phyloP scores from a whole-genome alignment of 192 early-diverging fungal genomes.

The Glomus cerebriforme region DNA sequence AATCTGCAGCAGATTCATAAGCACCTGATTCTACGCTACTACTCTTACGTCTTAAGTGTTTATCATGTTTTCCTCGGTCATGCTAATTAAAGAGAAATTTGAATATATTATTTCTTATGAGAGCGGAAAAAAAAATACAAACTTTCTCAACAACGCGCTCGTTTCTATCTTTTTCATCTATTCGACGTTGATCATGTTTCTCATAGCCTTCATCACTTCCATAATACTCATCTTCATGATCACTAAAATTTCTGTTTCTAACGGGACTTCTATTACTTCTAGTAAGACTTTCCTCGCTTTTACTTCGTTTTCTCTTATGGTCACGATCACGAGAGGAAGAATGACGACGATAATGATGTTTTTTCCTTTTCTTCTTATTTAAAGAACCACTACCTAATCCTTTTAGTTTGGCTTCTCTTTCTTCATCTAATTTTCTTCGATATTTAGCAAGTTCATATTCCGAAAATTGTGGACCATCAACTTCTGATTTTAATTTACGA shows the following conservation, averaged over 20 bases:
- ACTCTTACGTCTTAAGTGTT: neutral
- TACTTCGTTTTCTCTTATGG: slow-evolving; percentile 2
- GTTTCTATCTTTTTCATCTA: neutral
- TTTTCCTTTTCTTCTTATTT: slow-evolving; percentile 14
- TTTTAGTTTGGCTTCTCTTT: slow-evolving; percentile 24
- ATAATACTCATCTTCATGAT: neutral
- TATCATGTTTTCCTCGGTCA: neutral
- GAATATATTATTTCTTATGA: neutral
- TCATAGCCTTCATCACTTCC: too few species aligned
- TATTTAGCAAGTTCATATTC: slow-evolving; percentile 9
- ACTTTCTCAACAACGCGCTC: neutral
- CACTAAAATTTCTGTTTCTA: slow-evolving; percentile 1
- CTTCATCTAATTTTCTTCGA: slow-evolving; percentile 13
- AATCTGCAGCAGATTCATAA: neutral
- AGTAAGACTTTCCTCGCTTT: slow-evolving; percentile 1
- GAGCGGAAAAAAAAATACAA: neutral
- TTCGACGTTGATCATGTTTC: neutral
- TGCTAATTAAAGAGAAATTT: neutral
- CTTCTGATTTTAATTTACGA: slow-evolving; percentile 18
- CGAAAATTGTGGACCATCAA: slow-evolving; percentile 8
- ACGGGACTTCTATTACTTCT: neutral
- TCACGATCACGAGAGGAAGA: neutral
- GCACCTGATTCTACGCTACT: neutral
- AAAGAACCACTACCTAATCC: too few species aligned
- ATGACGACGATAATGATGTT: neutral